phyloP scores from a whole-genome alignment of 768 basidiomycete genomes.

The Exidia glandulosa region DNA sequence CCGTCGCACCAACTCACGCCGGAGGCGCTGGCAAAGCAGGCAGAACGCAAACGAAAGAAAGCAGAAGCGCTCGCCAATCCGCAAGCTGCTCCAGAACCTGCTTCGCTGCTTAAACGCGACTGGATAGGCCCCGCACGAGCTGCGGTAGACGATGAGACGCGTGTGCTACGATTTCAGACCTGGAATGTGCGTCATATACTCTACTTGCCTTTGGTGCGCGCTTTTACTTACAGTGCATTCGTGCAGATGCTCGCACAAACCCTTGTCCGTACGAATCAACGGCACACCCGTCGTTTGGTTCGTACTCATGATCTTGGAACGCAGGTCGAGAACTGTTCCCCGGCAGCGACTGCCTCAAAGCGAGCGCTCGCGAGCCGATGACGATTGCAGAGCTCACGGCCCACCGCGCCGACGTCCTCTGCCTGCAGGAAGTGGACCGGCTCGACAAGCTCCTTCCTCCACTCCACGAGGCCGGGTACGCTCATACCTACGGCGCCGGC shows the following conservation, averaged over 20 bases:
- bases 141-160: constrained; percentile 22
- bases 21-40: constrained; percentile 45
- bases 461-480: constrained; percentile 55
- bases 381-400: constrained; percentile 62
- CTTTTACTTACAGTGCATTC: constrained; percentile 6
- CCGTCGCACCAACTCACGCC: constrained; percentile 26
- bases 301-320: background rate
- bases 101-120: background rate
- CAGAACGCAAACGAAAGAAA: constrained; percentile 25
- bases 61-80: constrained; percentile 9
- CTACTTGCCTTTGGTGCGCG: constrained; percentile 4
- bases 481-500: constrained; percentile 54
- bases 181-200: constrained; percentile 70
- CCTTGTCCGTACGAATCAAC: constrained; percentile 54
- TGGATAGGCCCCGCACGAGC: constrained; percentile 2
- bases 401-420: constrained; percentile 69
- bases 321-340: constrained; percentile 75
- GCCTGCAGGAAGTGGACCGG: constrained; percentile 86
- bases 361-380: constrained; percentile 61
- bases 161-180: constrained; percentile 39
- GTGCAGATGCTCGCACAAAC: constrained; percentile 64
- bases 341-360: constrained; percentile 75
- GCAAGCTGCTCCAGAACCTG: constrained; percentile 12
- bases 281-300: background rate
- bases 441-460: constrained; percentile 60